A percentile compares a stretch with the other conserved stretches of the same genome.
Evolutionary conservation across 257 asterid genomes (phyloP).

Genomic region (Solanum rostratum): DNA sequence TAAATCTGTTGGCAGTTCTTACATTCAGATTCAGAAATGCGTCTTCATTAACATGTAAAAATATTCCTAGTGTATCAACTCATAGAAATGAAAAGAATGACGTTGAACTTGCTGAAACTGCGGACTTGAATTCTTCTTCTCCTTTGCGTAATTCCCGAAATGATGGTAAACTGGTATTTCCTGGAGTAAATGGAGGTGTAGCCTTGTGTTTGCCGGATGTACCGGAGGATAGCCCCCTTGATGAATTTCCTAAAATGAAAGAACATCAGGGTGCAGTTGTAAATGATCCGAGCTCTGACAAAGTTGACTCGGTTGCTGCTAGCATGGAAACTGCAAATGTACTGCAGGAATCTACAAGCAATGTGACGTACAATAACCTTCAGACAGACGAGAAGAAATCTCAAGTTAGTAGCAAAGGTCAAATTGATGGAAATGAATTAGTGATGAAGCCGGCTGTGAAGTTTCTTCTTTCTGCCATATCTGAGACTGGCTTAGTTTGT

Average conservation of each 20-base stretch:
- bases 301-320: slow-evolving; percentile 15
- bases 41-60: slow-evolving; percentile 64
- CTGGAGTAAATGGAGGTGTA: slow-evolving; percentile 5
- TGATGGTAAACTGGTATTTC: slow-evolving; percentile 2
- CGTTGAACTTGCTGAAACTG: slow-evolving; percentile 16
- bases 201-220: slow-evolving; percentile 28
- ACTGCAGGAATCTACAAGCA: slow-evolving; percentile 16
- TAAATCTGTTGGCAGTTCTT: slow-evolving; percentile 63
- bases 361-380: slow-evolving; percentile 25
- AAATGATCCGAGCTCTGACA: slow-evolving; percentile 17
- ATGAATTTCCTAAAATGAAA: slow-evolving; percentile 18
- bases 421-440: slow-evolving; percentile 23
- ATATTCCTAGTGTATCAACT: slow-evolving; percentile 28
- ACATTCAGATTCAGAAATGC: slow-evolving; percentile 71
- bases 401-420: slow-evolving; percentile 20
- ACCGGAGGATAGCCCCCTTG: slow-evolving; percentile 37
- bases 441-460: slow-evolving; percentile 47
- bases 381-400: slow-evolving; percentile 31
- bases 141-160: slow-evolving; percentile 13
- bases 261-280: slow-evolving; percentile 7
- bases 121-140: slow-evolving; percentile 19
- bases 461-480: slow-evolving; percentile 74
- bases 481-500: slow-evolving; percentile 96
- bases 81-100: slow-evolving; percentile 13
- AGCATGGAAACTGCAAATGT: slow-evolving; percentile 15